A percentile compares a stretch with the other conserved stretches of the same genome.
phyloP scores from a whole-genome alignment of 2,329 filamentous ascomycete species.

The Truncatella angustata region DNA sequence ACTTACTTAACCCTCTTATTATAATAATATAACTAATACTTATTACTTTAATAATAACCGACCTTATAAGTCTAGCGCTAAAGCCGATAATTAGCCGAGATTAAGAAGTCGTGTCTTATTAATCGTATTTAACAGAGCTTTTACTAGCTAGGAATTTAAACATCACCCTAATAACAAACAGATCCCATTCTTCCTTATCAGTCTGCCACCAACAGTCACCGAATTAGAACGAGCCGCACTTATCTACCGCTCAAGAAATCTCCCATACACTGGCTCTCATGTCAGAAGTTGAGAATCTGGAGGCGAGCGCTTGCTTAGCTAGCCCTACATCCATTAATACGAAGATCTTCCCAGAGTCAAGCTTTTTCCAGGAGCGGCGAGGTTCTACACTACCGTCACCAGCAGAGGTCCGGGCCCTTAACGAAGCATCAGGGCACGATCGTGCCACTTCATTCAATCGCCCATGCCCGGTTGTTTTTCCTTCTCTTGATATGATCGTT shows the following conservation, averaged over 20 bases:
- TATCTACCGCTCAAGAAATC: neutral
- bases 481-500: slow-evolving; percentile 30
- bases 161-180: too few species aligned
- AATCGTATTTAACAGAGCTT: too few species aligned
- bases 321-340: neutral
- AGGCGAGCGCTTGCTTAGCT: neutral
- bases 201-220: too few species aligned
- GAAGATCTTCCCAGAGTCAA: slow-evolving; percentile 9
- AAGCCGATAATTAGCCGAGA: too few species aligned
- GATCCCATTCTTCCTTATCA: too few species aligned
- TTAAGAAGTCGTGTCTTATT: too few species aligned
- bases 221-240: neutral
- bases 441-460: slow-evolving; percentile 20
- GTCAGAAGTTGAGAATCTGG: neutral
- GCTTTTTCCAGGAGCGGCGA: slow-evolving; percentile 22
- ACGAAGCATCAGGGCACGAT: slow-evolving; percentile 16
- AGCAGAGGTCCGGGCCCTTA: slow-evolving; percentile 26
- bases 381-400: slow-evolving; percentile 26
- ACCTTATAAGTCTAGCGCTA: too few species aligned
- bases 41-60: too few species aligned
- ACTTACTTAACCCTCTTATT: too few species aligned
- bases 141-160: too few species aligned
- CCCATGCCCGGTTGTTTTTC: slow-evolving; percentile 30
- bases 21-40: too few species aligned
- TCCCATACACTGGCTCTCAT: neutral